These are phyloP conservation scores for Darksidea phi DNA, from an alignment of 495 filamentous ascomycete species.

Conservation along the genomic window DNA sequence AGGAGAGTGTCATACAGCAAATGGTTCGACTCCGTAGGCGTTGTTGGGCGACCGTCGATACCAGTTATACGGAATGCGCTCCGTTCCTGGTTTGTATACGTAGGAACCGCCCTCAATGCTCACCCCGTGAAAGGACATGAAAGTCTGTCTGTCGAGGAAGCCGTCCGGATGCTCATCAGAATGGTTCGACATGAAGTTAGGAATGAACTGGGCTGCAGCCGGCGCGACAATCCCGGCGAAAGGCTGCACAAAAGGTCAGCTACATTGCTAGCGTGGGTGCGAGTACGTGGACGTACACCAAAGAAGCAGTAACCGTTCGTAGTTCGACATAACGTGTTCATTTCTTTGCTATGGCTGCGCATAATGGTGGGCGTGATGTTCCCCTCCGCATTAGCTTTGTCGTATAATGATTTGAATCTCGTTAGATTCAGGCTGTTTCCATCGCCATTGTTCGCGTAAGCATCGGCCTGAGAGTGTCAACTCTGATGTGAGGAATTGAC, in stretches of 20 bases:
- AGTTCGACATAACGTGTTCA: neutral
- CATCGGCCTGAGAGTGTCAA: slow-evolving; percentile 1
- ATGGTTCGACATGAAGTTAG: slow-evolving; percentile 37
- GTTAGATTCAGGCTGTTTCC: neutral
- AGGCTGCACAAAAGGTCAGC: neutral
- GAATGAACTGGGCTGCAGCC: slow-evolving; percentile 13
- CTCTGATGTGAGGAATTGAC: neutral
- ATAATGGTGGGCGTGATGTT: slow-evolving; percentile 12
- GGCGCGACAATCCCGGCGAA: slow-evolving; percentile 13
- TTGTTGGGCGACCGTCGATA: slow-evolving; percentile 47
- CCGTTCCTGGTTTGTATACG: slow-evolving; percentile 33
- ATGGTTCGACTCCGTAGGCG: neutral
- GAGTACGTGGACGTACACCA: neutral
- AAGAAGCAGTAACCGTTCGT: slow-evolving; percentile 20
- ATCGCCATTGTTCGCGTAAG: slow-evolving; percentile 13
- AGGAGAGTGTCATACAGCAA: slow-evolving; percentile 5
- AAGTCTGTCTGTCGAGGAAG: slow-evolving; percentile 16
- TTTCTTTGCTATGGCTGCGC: slow-evolving; percentile 12
- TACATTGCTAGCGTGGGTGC: neutral
- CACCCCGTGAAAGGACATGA: slow-evolving; percentile 15
- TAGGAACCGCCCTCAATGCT: neutral
- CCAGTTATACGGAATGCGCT: slow-evolving; percentile 58
- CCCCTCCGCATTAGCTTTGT: neutral
- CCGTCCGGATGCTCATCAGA: slow-evolving; percentile 36
- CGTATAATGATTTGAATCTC: slow-evolving; percentile 1